A percentile compares a stretch with the other conserved stretches of the same genome.
Evolutionary conservation across 257 asterid species (phyloP).

Genomic region (Solanum okadae): DNA sequence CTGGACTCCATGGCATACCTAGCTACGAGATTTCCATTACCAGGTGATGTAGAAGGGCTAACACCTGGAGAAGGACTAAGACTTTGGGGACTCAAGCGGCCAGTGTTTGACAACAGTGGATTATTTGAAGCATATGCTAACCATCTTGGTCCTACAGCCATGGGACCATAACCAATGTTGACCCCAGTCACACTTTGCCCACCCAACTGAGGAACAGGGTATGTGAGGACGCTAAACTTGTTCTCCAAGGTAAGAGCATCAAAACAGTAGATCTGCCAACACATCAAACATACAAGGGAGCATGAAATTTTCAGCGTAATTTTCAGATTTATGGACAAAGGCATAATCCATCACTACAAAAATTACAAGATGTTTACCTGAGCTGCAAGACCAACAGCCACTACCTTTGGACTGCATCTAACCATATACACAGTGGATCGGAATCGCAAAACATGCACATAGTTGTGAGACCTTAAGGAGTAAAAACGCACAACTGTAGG

Average conservation of each 20-base stretch:
- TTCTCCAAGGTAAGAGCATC: slow-evolving; percentile 43
- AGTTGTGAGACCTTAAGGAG: slow-evolving; percentile 39
- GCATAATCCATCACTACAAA: background rate
- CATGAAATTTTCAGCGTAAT: background rate
- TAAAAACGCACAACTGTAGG: slow-evolving; percentile 43
- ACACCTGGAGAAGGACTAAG: slow-evolving; percentile 47
- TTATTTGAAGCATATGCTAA: slow-evolving; percentile 43
- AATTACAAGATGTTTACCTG: slow-evolving; percentile 21
- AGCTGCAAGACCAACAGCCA: slow-evolving; percentile 44
- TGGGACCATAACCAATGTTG: slow-evolving; percentile 41
- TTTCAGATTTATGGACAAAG: background rate
- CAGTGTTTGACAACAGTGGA: slow-evolving; percentile 26
- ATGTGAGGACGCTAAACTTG: slow-evolving; percentile 40
- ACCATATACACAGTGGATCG: slow-evolving; percentile 41
- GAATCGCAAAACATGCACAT: slow-evolving; percentile 40
- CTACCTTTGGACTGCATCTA: slow-evolving; percentile 39
- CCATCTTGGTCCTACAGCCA: slow-evolving; percentile 48
- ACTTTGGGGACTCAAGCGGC: slow-evolving; percentile 46
- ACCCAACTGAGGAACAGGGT: slow-evolving; percentile 37
- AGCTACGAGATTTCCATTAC: slow-evolving; percentile 39
- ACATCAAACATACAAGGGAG: background rate
- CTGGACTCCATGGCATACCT: slow-evolving; percentile 51
- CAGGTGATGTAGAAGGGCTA: slow-evolving; percentile 51
- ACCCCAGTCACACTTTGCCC: slow-evolving; percentile 29
- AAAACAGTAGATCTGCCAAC: slow-evolving; percentile 45